phyloP scores from a whole-genome alignment of 2,329 filamentous ascomycete genomes.

The Fusarium vanettenii region DNA sequence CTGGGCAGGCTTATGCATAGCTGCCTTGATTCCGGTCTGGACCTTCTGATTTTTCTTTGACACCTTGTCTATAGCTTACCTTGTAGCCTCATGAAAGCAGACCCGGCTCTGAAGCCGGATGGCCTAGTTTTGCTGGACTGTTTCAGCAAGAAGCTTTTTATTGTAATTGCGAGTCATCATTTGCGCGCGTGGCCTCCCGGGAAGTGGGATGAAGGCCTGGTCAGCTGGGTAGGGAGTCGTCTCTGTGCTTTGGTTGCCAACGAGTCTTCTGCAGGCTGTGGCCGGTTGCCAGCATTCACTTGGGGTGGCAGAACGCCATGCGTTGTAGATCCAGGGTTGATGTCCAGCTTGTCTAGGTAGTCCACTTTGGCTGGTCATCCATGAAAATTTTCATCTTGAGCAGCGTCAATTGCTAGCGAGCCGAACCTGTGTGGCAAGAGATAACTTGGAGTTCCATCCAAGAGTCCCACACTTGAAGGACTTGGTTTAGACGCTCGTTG shows the following conservation, averaged over 20 bases:
- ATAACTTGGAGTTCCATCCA: background rate
- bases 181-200: background rate
- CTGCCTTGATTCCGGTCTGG: constrained; percentile 7
- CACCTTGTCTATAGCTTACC: constrained; percentile 16
- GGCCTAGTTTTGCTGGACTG: constrained; percentile 12
- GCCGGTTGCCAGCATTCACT: background rate
- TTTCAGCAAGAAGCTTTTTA: background rate
- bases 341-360: background rate
- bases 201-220: background rate
- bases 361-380: constrained; percentile 4
- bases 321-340: background rate
- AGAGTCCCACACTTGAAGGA: constrained; percentile 29
- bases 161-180: constrained; percentile 15
- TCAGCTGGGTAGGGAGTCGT: background rate
- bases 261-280: background rate
- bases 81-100: constrained; percentile 9
- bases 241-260: background rate
- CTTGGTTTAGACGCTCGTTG: constrained; percentile 14
- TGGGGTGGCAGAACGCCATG: constrained; percentile 5
- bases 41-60: constrained; percentile 4
- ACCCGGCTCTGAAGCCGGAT: background rate
- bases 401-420: background rate
- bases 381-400: constrained; percentile 9
- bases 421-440: constrained; percentile 16
- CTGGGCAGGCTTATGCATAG: constrained; percentile 14